Evolutionary conservation across 192 early-diverging fungal genomes (phyloP), one percentile per base, ranked within the genome.

Genomic region (Mortierella claussenii): DNA sequence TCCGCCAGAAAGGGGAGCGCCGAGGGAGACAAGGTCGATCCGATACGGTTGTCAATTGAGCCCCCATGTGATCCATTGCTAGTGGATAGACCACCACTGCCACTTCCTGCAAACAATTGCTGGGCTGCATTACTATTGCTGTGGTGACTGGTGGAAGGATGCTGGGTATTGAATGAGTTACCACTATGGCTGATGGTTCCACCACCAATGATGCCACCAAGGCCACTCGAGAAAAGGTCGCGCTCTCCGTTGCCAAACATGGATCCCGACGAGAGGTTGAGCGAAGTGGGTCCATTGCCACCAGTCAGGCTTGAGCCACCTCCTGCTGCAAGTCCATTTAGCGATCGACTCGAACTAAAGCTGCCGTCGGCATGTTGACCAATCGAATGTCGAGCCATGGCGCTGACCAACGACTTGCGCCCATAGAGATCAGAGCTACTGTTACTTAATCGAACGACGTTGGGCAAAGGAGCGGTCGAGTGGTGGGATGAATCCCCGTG

Each of bases 371-470:
- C 24, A 8, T 55, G 58, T 37, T 65, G 63, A 26, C 73, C 65
- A 11, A 67, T 42, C 28, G 73, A 51, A 27, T 61, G 73, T 23
- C 73, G 28, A 0, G 58, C 58, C 73, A 76, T 76, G 1, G 73
- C 52, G 20, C 36, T 62, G 11, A 67, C 65, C 24, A 76, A 58
- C 0, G 73, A 76, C 45, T 76, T 76, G 34, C 64, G 73, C 8
- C 63, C 73, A 45, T 76, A 67, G 5, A 76, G 65, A 43, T 76
- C 73, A 27, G 73, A 76, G 15, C 49, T 76, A 43, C 73, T 76
- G 26, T 67, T 65, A 34, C 73, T 76, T 17, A 60, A 21, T 6
- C 73, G 63, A 17, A 76, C 50, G 0, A 76, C 59, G 8, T 65
- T 60, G 0, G 58, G 64, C 17, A 65, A 48, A 1, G 71, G 70